Base-by-base conservation (phyloP, 306 rosid species). In the Hippophae rhamnoides region DNA sequence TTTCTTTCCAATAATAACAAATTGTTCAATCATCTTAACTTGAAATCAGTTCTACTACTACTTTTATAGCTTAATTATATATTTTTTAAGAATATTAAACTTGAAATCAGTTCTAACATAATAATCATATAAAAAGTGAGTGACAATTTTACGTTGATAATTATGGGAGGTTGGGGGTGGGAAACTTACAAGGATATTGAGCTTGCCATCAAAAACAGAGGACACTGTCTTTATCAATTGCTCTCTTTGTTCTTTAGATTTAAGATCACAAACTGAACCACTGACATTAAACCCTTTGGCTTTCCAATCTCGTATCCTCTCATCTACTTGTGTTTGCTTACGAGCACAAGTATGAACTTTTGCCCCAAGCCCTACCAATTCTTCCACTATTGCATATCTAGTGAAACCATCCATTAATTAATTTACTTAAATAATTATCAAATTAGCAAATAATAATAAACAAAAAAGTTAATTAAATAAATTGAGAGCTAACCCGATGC, bases 321-420 rank as follows among this genome's bases (percentile, higher is more conserved):
- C 63, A 2, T 50, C 26, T 7, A 74, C 27, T 52, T 69, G 77
- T 47, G 62, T 40, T 59, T 69, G 67, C 67, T 64, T 78, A 8
- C 83, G 69, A 2, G 81, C 62, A 60, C 86, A 81, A 2, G 76
- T 72, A 43, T 74, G 81, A 6, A 81, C 81, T 0, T 13, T 26
- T 2, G 81, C 83, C 7, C 83, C 83, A 25, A 81, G 72, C 8
- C 58, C 76, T 0, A 79, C 86, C 5, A 81, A 68, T 31, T 78
- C 83, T 67, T 81, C 83, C n/a, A 78, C 83, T 41, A 76, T 72
- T 23, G 79, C 76, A 42, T 64, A 61, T 54, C 83, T 81, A 58
- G 44, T 47, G 7, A 42, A 7, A 31, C 38, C 38, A 31, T 31
- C 5, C 3, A 31, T 31, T 46, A 13, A 49, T 13, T 5, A 0